A percentile compares a stretch with the other conserved stretches of the same genome.
These are phyloP conservation scores for Thraustochytrium sp. DNA, from an alignment of 352 stramenopile species.

Conservation along the genomic window DNA sequence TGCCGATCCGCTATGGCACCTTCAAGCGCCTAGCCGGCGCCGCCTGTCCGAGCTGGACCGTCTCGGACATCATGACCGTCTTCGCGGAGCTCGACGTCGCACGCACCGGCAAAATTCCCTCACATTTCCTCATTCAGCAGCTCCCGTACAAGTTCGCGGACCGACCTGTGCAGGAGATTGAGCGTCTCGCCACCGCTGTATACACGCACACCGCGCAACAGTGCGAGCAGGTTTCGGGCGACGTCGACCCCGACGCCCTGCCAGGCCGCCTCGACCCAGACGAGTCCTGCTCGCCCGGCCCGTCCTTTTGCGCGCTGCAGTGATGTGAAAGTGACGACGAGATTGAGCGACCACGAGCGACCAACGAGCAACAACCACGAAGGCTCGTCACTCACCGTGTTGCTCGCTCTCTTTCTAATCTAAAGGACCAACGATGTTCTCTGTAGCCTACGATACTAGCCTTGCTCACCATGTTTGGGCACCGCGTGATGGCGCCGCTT, in stretches of 20 bases:
- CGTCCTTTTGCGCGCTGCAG: too few relatives aligned
- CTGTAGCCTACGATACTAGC: too few relatives aligned
- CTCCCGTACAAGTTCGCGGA: constrained; percentile 2
- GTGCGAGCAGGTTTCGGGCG: background rate
- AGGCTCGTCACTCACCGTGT: too few relatives aligned
- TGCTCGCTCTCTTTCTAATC: too few relatives aligned
- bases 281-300: too few relatives aligned
- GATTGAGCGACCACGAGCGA: too few relatives aligned
- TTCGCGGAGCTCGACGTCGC: constrained; percentile 32
- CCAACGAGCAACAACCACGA: too few relatives aligned
- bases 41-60: background rate
- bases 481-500: too few relatives aligned
- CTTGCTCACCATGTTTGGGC: too few relatives aligned
- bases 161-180: background rate
- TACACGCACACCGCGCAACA: background rate
- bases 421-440: too few relatives aligned
- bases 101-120: background rate
- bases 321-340: too few relatives aligned
- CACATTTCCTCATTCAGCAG: constrained; percentile 12
- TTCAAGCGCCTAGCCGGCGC: background rate
- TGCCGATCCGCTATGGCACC: background rate
- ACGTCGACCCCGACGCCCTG: background rate
- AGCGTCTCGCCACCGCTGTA: constrained; percentile 1
- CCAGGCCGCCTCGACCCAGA: background rate
- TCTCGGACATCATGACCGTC: constrained; percentile 5